phyloP scores from a whole-genome alignment of 352 stramenopile genomes.

The Globisporangium radiosum region DNA sequence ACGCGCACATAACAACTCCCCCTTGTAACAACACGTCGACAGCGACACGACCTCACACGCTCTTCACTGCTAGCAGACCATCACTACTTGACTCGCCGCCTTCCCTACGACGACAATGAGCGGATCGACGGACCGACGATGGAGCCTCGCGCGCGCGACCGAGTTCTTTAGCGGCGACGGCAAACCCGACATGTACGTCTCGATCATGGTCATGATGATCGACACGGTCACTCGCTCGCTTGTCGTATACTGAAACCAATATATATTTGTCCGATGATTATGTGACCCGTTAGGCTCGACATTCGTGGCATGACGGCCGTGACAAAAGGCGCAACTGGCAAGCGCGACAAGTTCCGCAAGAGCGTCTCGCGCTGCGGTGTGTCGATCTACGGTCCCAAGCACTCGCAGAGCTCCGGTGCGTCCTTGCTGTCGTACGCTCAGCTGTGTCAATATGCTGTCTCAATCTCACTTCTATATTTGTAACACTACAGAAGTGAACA shows the following conservation, averaged over 20 bases:
- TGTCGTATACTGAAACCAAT: not conserved
- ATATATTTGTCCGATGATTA: not conserved
- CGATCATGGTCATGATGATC: not conserved
- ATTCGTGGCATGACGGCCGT: slow-evolving; percentile 85
- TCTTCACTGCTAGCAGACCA: no score
- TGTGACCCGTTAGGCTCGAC: slow-evolving; percentile 41
- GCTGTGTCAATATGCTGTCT: not conserved
- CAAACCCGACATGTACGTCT: slow-evolving; percentile 76
- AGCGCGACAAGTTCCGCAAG: slow-evolving; percentile 87
- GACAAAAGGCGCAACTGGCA: slow-evolving; percentile 76
- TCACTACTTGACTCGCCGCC: no score
- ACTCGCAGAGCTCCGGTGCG: slow-evolving; percentile 43
- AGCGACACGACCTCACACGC: no score
- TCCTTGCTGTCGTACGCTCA: not conserved
- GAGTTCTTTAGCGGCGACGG: slow-evolving; percentile 87
- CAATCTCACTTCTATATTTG: not conserved
- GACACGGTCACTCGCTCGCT: not conserved
- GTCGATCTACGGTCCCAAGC: slow-evolving; percentile 83
- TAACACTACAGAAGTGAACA: slow-evolving; percentile 17
- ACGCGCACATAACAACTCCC: not conserved
- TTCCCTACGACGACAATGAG: slow-evolving; percentile 25
- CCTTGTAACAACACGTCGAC: not conserved
- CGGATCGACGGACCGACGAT: slow-evolving; percentile 59
- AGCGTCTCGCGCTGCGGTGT: slow-evolving; percentile 80
- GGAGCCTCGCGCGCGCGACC: slow-evolving; percentile 79